Evolutionary conservation across 164 flowering plant genomes (phyloP), one percentile per base, ranked within the genome.

Genomic region (Stephania yunnanensis): DNA sequence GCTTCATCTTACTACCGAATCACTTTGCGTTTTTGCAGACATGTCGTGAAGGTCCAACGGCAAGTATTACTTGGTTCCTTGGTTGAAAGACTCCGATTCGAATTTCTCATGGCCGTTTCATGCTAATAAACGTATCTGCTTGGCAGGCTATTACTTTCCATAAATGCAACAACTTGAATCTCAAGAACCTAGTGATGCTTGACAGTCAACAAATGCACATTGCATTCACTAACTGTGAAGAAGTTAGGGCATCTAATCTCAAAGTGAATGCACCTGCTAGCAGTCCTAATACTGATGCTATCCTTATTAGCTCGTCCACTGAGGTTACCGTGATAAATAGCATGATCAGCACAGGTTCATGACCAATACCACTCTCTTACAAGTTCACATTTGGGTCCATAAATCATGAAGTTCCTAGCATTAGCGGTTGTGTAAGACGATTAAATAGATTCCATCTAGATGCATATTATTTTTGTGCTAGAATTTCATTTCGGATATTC

Each of bases 281-380:
- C 15, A 94, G 99, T 75, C 99, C 99, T 6, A 96, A 96, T 79
- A 96, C 99, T 0, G 99, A 96, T 82, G 99, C 94, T 65, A 86
- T 96, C 78, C 98, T 94, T 84, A 89, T 96, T 17, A 92, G 93
- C 80, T 76, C 84, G 53, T 90, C 97, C 31, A 85, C 77, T 29
- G 76, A 80, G 69, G 87, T 96, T 69, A 78, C 75, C 77, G 80
- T 96, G 79, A 85, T 82, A 77, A 76, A 87, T 77, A 80, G 82
- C 78, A 63, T 77, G 19, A 86, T 94, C 31, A 73, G 80, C 78
- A 94, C 99, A 82, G 99, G 99, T 93, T 70, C 8, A 82, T 75
- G 10, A 4, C n/a, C 72, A 52, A 68, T 55, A 15, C 17, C 1
- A 12, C 8, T 22, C 67, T 48, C 25, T 25, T 22, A 20, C 8